These are phyloP conservation scores for Daldinia eschscholtzii DNA, from an alignment of 2,329 filamentous ascomycete species.

Conservation along the genomic window DNA sequence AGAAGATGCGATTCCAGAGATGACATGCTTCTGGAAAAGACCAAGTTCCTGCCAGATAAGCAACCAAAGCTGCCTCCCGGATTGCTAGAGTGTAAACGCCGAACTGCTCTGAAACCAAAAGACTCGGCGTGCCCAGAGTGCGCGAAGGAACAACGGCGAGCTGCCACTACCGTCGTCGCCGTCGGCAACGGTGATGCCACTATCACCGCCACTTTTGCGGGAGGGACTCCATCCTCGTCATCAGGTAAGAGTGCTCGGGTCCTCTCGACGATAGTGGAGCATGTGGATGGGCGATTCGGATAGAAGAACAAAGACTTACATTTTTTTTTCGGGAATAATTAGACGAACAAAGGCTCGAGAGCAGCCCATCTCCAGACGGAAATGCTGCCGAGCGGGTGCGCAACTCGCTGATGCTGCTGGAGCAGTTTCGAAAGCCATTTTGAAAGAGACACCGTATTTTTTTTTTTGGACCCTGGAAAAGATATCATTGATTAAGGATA, in stretches of 20 bases:
- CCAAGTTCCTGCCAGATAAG: constrained; percentile 44
- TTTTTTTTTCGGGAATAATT: background rate
- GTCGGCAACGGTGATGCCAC: background rate
- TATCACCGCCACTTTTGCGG: background rate
- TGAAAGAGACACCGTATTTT: background rate
- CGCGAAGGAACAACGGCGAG: constrained; percentile 19
- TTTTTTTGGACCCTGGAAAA: background rate
- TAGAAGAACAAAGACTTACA: constrained; percentile 3
- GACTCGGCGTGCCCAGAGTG: constrained; percentile 45
- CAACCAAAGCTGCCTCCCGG: constrained; percentile 41
- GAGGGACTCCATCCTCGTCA: background rate
- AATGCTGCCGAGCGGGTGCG: constrained; percentile 28
- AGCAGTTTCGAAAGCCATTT: constrained; percentile 14
- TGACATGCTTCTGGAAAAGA: constrained; percentile 43
- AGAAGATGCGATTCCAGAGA: constrained; percentile 40
- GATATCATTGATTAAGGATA: background rate
- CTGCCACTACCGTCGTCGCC: background rate
- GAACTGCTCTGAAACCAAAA: constrained; percentile 43
- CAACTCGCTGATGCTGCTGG: constrained; percentile 32
- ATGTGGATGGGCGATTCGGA: background rate
- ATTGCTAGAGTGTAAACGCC: constrained; percentile 39
- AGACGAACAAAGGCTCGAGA: constrained; percentile 15
- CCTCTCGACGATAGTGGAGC: constrained; percentile 6
- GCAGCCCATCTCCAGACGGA: constrained; percentile 19
- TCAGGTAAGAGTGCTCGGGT: constrained; percentile 31